Percentiles rank a stretch among this genome's conserved stretches.
Conservation (phyloP, 148 eudicot species). For the Rhododendron molle region DNA sequence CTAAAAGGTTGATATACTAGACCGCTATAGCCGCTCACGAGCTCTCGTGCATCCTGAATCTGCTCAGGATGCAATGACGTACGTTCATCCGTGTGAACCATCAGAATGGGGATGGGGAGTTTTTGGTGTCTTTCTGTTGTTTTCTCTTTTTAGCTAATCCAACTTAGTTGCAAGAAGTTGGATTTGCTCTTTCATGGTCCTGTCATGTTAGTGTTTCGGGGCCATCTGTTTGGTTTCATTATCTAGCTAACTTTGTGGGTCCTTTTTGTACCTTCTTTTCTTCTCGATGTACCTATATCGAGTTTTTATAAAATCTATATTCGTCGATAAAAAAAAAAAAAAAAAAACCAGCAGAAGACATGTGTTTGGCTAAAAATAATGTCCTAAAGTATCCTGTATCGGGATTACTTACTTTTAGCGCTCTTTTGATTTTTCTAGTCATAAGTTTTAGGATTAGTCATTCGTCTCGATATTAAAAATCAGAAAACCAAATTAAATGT, state of each 20-base stretch:
- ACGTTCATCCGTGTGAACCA: too few species aligned
- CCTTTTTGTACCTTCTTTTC: background rate
- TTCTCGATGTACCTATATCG: too few species aligned
- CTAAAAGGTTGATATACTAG: too few species aligned
- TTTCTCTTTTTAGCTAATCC: background rate
- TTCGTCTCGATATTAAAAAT: background rate
- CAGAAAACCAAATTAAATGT: too few species aligned
- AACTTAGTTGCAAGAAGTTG: too few species aligned
- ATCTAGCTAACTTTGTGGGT: background rate
- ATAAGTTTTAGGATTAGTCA: background rate
- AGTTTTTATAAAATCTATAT: too few species aligned
- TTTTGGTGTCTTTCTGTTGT: too few species aligned
- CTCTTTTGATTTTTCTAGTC: background rate
- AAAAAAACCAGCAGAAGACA: background rate
- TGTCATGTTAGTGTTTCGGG: background rate
- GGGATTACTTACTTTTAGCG: background rate
- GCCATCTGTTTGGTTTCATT: background rate
- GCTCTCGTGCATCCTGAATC: too few species aligned
- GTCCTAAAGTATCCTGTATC: background rate
- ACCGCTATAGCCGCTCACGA: too few species aligned
- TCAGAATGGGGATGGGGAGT: too few species aligned
- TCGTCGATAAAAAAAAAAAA: too few species aligned
- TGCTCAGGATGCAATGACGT: too few species aligned
- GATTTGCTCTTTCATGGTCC: background rate
- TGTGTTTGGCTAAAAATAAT: background rate